Percentiles rank a stretch among this genome's conserved stretches.
Conservation (phyloP, 768 basidiomycete genomes). For the Boletus pseudopeckii region DNA sequence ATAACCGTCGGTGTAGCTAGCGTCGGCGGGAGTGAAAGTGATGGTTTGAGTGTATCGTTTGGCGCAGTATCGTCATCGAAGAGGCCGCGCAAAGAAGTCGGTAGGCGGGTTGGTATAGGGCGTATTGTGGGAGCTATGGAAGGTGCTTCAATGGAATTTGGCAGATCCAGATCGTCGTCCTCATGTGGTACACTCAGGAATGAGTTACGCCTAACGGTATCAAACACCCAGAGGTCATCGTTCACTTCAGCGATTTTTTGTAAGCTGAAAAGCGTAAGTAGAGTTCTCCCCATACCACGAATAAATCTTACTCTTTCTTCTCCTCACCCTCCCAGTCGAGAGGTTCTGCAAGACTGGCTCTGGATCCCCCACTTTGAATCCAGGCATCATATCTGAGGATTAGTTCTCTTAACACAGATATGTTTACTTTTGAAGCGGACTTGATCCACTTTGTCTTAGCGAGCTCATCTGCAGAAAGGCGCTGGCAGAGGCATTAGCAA, state of each 20-base stretch:
- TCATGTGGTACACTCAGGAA: conserved; percentile 20
- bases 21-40: conserved; percentile 28
- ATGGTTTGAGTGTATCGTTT: conserved; percentile 43
- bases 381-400: conserved; percentile 74
- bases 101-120: conserved; percentile 52
- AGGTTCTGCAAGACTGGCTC: conserved; percentile 73
- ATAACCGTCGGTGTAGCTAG: conserved; percentile 28
- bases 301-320: conserved; percentile 43
- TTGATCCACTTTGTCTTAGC: conserved; percentile 89
- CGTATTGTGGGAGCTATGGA: conserved; percentile 46
- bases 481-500: conserved; percentile 42
- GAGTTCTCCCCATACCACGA: neutral
- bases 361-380: conserved; percentile 61
- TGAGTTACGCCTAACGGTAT: conserved; percentile 55
- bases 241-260: conserved; percentile 25
- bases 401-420: conserved; percentile 75
- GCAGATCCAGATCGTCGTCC: conserved; percentile 23
- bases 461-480: conserved; percentile 87
- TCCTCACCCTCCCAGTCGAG: conserved; percentile 73
- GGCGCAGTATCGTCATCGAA: conserved; percentile 61
- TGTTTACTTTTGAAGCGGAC: conserved; percentile 57
- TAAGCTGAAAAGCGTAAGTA: conserved; percentile 13
- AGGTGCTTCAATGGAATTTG: conserved; percentile 12
- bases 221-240: conserved; percentile 70
- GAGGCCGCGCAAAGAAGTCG: conserved; percentile 72